These are phyloP conservation scores for Quercus dentata DNA, from an alignment of 306 rosid species.

Conservation along the genomic window DNA sequence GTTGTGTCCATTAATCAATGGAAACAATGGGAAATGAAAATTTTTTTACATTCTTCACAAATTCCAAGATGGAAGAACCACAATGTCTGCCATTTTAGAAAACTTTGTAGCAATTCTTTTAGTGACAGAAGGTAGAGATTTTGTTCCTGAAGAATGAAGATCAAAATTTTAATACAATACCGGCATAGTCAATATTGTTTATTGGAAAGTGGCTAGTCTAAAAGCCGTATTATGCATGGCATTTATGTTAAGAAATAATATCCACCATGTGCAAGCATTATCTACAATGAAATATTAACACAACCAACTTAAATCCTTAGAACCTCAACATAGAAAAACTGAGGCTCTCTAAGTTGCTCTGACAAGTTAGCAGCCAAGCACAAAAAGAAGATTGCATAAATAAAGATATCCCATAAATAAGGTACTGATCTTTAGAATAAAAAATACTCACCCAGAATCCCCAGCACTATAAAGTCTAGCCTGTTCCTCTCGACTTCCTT, in stretches of 20 bases:
- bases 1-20: not conserved
- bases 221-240: not conserved
- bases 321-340: not conserved
- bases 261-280: not conserved
- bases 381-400: slow-evolving; percentile 8
- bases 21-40: not conserved
- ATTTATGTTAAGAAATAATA: not conserved
- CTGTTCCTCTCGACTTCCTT: slow-evolving; percentile 85
- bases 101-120: not conserved
- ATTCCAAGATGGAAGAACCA: not conserved
- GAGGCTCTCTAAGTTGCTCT: not conserved
- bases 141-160: not conserved
- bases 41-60: not conserved
- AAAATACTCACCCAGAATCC: slow-evolving; percentile 58
- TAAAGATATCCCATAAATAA: slow-evolving; percentile 2
- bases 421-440: not conserved
- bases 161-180: not conserved
- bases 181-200: not conserved
- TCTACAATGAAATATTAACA: not conserved
- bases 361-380: not conserved
- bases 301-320: not conserved
- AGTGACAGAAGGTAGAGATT: not conserved
- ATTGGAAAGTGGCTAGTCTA: not conserved
- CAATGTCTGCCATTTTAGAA: not conserved
- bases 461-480: slow-evolving; percentile 70